phyloP scores from a whole-genome alignment of 2,329 filamentous ascomycete species.

The Ampelomyces quisqualis region DNA sequence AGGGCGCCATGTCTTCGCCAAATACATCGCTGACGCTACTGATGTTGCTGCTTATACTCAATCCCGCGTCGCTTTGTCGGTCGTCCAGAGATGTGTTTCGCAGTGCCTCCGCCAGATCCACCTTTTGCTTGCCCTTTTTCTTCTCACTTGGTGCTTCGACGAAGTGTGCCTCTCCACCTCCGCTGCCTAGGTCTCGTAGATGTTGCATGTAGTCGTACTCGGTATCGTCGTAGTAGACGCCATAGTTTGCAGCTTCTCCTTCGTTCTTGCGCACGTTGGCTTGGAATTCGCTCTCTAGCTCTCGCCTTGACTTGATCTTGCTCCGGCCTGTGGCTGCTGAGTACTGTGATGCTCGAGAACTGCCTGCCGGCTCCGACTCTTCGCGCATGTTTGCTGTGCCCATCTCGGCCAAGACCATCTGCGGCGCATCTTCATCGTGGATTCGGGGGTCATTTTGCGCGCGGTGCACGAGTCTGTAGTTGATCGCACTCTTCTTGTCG shows the following conservation, averaged over 20 bases:
- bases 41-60: conserved; percentile 48
- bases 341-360: conserved; percentile 49
- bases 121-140: conserved; percentile 74
- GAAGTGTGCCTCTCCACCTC: conserved; percentile 73
- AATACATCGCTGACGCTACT: conserved; percentile 56
- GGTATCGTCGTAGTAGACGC: conserved; percentile 91
- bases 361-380: conserved; percentile 46
- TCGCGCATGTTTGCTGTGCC: conserved; percentile 44
- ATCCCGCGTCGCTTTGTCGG: conserved; percentile 44
- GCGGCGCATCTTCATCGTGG: conserved; percentile 83
- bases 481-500: conserved; percentile 89
- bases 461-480: conserved; percentile 92
- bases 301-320: conserved; percentile 67
- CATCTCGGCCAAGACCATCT: conserved; percentile 82
- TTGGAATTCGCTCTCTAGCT: conserved; percentile 75
- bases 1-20: conserved; percentile 74
- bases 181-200: conserved; percentile 73
- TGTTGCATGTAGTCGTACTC: conserved; percentile 99
- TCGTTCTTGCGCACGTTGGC: conserved; percentile 78
- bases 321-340: conserved; percentile 45
- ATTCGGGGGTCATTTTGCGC: conserved; percentile 97
- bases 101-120: conserved; percentile 80
- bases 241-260: conserved; percentile 91
- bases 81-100: conserved; percentile 51
- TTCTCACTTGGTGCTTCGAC: conserved; percentile 69